These are phyloP conservation scores for Blastobotrys terrestris DNA, from an alignment of 805 yeast genomes.

Conservation along the genomic window DNA sequence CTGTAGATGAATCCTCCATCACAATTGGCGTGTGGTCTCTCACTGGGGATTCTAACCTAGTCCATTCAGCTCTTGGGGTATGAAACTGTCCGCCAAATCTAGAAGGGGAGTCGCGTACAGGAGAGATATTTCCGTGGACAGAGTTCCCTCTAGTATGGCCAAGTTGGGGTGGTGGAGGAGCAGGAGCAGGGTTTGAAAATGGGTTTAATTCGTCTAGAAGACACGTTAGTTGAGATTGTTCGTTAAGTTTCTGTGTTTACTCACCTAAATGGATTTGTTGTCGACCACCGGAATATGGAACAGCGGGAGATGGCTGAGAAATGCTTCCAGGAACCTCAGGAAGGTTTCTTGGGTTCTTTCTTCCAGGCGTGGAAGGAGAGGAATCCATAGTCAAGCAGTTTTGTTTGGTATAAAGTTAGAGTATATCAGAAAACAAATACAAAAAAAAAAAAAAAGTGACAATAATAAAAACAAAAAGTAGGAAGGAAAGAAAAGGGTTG, in stretches of 20 bases:
- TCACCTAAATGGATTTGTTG: constrained; percentile 1
- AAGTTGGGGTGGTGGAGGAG: neutral
- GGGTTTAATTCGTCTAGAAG: neutral
- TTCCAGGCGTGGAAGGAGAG: neutral
- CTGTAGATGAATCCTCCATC: constrained; percentile 14
- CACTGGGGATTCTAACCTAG: constrained; percentile 65
- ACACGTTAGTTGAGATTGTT: no score
- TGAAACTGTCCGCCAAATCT: constrained; percentile 17
- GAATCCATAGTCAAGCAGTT: neutral
- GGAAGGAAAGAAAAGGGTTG: neutral
- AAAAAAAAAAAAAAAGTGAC: no score
- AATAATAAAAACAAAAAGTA: neutral
- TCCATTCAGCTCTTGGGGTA: constrained; percentile 61
- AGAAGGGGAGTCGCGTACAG: constrained; percentile 16
- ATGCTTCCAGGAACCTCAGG: neutral
- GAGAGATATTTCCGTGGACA: constrained; percentile 4
- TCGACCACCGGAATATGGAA: neutral
- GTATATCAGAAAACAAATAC: no score
- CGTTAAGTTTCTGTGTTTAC: no score
- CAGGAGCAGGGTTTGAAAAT: neutral
- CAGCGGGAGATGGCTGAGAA: neutral
- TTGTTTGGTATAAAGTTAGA: neutral
- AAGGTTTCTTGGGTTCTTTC: neutral
- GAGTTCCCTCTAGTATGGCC: neutral
- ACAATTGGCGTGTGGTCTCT: constrained; percentile 19